A percentile compares a stretch with the other conserved stretches of the same genome.
Evolutionary conservation across 345 rosid genomes (phyloP).

Genomic region (Acer yangbiense): DNA sequence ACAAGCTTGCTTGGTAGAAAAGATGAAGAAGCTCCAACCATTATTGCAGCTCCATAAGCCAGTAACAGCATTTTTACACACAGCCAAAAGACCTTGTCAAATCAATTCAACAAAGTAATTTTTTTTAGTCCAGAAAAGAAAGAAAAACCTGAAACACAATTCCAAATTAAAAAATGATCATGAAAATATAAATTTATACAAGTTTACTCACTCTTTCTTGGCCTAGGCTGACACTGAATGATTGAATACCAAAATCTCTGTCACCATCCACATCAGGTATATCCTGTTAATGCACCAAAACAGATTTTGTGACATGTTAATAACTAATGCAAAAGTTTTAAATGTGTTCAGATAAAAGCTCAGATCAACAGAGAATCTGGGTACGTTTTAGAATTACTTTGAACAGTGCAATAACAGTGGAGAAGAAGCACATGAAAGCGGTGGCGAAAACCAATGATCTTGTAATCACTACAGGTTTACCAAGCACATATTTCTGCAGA

Average conservation of each 20-base stretch:
- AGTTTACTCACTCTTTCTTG: constrained; percentile 27
- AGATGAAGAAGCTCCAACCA: constrained; percentile 29
- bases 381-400: constrained; percentile 23
- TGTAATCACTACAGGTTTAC: constrained; percentile 30
- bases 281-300: constrained; percentile 25
- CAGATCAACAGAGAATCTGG: neutral
- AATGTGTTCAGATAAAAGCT: too few species aligned
- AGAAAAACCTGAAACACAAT: neutral
- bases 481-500: constrained; percentile 39
- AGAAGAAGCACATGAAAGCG: constrained; percentile 40
- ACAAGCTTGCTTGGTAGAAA: constrained; percentile 23
- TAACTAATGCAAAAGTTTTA: neutral
- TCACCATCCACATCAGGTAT: constrained; percentile 46
- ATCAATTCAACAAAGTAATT: neutral
- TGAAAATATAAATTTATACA: neutral
- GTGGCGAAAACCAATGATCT: constrained; percentile 32
- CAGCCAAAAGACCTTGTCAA: constrained; percentile 31
- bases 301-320: too few species aligned
- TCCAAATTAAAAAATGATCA: neutral
- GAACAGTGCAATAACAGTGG: constrained; percentile 34
- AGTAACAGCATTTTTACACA: constrained; percentile 33
- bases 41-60: constrained; percentile 34
- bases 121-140: neutral
- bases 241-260: constrained; percentile 31
- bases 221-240: constrained; percentile 31